Percentiles rank a stretch among this genome's conserved stretches.
Evolutionary conservation across 257 asterid genomes (phyloP).

Genomic region (Buddleja alternifolia): DNA sequence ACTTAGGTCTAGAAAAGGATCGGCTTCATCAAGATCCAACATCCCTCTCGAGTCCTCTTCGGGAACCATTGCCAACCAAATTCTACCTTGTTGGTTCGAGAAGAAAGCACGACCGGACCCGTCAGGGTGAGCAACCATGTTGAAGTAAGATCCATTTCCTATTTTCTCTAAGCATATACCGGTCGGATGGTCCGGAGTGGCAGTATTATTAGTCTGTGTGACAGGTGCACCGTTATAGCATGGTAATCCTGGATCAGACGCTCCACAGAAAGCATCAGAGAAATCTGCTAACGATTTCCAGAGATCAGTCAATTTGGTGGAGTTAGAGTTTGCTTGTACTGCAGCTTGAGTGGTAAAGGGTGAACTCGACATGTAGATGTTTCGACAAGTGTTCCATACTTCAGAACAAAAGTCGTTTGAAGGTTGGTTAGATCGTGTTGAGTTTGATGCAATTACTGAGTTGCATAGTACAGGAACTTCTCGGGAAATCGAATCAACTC

Average conservation of each 20-base stretch:
- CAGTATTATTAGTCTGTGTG: constrained; percentile 39
- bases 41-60: constrained; percentile 60
- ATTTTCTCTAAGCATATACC: constrained; percentile 91
- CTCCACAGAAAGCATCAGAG: constrained; percentile 75
- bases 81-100: constrained; percentile 78
- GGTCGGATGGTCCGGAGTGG: constrained; percentile 47
- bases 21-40: constrained; percentile 56
- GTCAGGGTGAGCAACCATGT: constrained; percentile 85
- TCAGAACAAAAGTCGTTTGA: constrained; percentile 59
- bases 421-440: constrained; percentile 53
- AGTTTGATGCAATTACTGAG: constrained; percentile 58
- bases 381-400: constrained; percentile 79
- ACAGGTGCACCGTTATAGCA: constrained; percentile 74
- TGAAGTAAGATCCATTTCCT: constrained; percentile 71
- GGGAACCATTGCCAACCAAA: constrained; percentile 83
- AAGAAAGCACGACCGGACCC: constrained; percentile 85
- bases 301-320: constrained; percentile 58
- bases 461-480: constrained; percentile 74
- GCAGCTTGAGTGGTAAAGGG: constrained; percentile 61
- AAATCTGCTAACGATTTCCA: constrained; percentile 77
- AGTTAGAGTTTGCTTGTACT: constrained; percentile 47
- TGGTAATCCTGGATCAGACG: constrained; percentile 48
- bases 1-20: constrained; percentile 72
- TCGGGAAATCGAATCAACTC: constrained; percentile 48
- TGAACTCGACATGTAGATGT: constrained; percentile 57